Percentiles rank a stretch among this genome's conserved stretches.
These are phyloP conservation scores for Sugiyamaella mastotermitis DNA, from an alignment of 805 yeast species.

Conservation along the genomic window DNA sequence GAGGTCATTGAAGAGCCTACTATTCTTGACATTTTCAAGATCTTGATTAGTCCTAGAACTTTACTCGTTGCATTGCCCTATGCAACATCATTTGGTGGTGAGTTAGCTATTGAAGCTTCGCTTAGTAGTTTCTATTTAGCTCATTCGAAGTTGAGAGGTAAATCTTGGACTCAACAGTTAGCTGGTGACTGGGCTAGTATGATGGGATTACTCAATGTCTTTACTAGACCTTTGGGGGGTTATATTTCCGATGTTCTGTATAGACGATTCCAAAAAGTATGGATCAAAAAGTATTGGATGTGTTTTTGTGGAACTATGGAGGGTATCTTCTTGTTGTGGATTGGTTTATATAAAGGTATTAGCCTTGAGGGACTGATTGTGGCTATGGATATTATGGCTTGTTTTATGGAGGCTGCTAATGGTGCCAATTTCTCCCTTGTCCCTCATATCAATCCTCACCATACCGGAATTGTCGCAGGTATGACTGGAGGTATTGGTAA, in stretches of 20 bases:
- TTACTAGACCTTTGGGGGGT: too few species aligned
- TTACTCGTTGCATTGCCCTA: constrained; percentile 4
- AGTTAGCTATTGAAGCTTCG: constrained; percentile 7
- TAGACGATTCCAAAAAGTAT: constrained; percentile 25
- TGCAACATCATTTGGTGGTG: constrained; percentile 9
- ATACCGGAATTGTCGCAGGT: constrained; percentile 35
- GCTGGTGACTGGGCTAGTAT: too few species aligned
- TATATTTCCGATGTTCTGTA: constrained; percentile 24
- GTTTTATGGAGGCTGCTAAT: constrained; percentile 36
- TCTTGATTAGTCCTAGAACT: constrained; percentile 1
- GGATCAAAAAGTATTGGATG: constrained; percentile 28
- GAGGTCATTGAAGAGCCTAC: constrained; percentile 4
- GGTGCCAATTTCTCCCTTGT: constrained; percentile 35
- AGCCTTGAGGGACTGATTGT: constrained; percentile 29
- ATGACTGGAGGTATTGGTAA: constrained; percentile 34
- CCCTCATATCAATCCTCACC: constrained; percentile 32
- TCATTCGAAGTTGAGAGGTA: too few species aligned
- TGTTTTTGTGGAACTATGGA: constrained; percentile 26
- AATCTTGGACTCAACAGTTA: too few species aligned
- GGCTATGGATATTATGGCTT: constrained; percentile 28
- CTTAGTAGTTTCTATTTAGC: too few species aligned
- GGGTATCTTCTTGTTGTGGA: constrained; percentile 33
- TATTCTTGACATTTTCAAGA: constrained; percentile 1
- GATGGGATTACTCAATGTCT: too few species aligned
- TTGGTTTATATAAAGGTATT: constrained; percentile 29